A percentile compares a stretch with the other conserved stretches of the same genome.
These are phyloP conservation scores for Knoxdaviesia proteae DNA, from an alignment of 2,329 filamentous ascomycete species.

Conservation along the genomic window DNA sequence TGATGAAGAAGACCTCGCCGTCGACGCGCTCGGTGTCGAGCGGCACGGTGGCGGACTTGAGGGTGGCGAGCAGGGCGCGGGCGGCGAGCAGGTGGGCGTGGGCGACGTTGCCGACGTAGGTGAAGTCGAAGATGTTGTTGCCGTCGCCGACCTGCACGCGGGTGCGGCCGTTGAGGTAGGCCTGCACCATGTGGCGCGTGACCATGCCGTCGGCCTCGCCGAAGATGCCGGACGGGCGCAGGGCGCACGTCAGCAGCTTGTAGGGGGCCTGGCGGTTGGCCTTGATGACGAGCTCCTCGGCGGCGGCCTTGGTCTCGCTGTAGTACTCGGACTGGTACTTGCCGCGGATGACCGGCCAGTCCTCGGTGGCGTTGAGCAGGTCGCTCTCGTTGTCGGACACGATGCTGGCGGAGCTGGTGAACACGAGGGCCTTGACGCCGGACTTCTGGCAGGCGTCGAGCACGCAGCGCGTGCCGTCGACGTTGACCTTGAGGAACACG, in stretches of 20 bases:
- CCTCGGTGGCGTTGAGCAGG: constrained; percentile 68
- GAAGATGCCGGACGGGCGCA: constrained; percentile 78
- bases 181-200: constrained; percentile 52
- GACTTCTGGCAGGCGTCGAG: constrained; percentile 50
- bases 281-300: constrained; percentile 60
- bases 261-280: constrained; percentile 42
- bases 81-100: constrained; percentile 72
- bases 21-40: constrained; percentile 55
- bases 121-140: constrained; percentile 42
- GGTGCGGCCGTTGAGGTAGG: constrained; percentile 47
- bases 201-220: constrained; percentile 71
- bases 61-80: constrained; percentile 44
- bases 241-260: constrained; percentile 52
- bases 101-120: constrained; percentile 41
- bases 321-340: constrained; percentile 61
- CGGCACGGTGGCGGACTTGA: constrained; percentile 31
- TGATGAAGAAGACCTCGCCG: constrained; percentile 77
- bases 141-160: constrained; percentile 61
- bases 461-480: constrained; percentile 64
- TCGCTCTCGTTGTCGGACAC: constrained; percentile 64
- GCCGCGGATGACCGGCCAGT: constrained; percentile 55
- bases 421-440: constrained; percentile 65
- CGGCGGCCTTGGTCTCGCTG: constrained; percentile 74
- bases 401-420: constrained; percentile 77
- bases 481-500: constrained; percentile 64